Base-by-base conservation (phyloP, 768 basidiomycete species). In the Tulasnella sp. region DNA sequence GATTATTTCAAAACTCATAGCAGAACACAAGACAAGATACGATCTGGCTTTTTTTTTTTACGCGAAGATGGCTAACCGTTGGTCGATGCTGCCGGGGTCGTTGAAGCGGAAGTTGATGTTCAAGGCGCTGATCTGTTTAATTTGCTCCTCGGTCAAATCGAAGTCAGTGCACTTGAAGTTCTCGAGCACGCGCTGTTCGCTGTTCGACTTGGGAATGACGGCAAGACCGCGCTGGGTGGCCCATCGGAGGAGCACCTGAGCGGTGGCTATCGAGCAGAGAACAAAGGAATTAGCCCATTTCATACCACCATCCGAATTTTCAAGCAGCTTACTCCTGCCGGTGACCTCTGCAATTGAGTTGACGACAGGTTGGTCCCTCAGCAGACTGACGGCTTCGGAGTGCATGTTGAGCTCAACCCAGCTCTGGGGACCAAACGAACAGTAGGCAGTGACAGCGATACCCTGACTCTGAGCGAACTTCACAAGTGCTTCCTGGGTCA, bases 161-260 rank as follows among this genome's bases (percentile, higher is more conserved):
- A 85, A 84, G 39, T 78, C 78, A 73, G 80, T 78, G 77, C 81
- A 82, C 52, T 83, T 77, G 75, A 89, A 75, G 81, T 92, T 92
- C 77, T 87, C 80, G 19, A 77, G 76, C 72, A 84, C 79, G 34
- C 89, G 83, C 17, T 77, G 73, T 3, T 74, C 67, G 75, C 82
- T 76, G 78, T 86, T 87, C 66, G 84, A 86, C 83, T 94, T 94
- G 62, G 91, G 91, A 74, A 94, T 86, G 62, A 92, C 87, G 39
- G 88, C 87, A 73, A 92, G 83, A 11, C 86, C 87, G 41, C 86
- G 87, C 77, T 91, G 89, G 16, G 88, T 89, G 1, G 90, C 86
- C 91, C 91, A 94, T 75, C 90, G 85, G 69, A 94, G 84, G 42
- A 92, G 80, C 29, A 92, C 85, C 79, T 92, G 90, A 7, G 90